phyloP scores from a whole-genome alignment of 495 filamentous ascomycete genomes.

The Beverwykella pulmonaria region DNA sequence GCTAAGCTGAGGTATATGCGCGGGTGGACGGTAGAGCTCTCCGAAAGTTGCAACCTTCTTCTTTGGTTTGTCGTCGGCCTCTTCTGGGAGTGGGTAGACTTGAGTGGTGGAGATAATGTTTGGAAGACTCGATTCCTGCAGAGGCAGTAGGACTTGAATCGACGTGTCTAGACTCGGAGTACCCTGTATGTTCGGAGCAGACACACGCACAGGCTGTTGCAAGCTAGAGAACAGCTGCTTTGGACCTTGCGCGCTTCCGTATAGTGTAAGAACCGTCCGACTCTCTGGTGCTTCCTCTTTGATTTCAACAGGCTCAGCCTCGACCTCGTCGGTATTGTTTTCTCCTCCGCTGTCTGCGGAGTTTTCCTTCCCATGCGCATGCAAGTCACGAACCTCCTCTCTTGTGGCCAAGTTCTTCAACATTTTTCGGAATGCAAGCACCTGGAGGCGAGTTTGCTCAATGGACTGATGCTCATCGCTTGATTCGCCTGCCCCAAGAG shows the following conservation, averaged over 20 bases:
- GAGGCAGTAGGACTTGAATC: constrained; percentile 46
- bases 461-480: constrained; percentile 4
- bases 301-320: neutral
- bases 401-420: constrained; percentile 14
- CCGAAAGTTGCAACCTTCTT: constrained; percentile 67
- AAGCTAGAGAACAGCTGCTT: constrained; percentile 85
- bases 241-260: constrained; percentile 67
- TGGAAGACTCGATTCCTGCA: constrained; percentile 69
- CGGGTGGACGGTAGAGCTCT: constrained; percentile 76
- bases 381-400: constrained; percentile 16
- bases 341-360: constrained; percentile 2
- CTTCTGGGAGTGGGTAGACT: constrained; percentile 59
- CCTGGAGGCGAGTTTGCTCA: constrained; percentile 19
- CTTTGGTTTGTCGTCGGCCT: constrained; percentile 39
- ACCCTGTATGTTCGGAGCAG: constrained; percentile 39
- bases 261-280: constrained; percentile 69
- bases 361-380: neutral
- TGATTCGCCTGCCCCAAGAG: neutral
- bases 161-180: constrained; percentile 46
- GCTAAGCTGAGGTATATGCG: constrained; percentile 65
- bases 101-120: constrained; percentile 72
- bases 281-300: constrained; percentile 16
- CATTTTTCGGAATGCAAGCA: constrained; percentile 31
- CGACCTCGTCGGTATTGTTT: neutral
- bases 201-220: constrained; percentile 52